These are phyloP conservation scores for Arabis alpina DNA, from an alignment of 345 rosid genomes.

Conservation along the genomic window DNA sequence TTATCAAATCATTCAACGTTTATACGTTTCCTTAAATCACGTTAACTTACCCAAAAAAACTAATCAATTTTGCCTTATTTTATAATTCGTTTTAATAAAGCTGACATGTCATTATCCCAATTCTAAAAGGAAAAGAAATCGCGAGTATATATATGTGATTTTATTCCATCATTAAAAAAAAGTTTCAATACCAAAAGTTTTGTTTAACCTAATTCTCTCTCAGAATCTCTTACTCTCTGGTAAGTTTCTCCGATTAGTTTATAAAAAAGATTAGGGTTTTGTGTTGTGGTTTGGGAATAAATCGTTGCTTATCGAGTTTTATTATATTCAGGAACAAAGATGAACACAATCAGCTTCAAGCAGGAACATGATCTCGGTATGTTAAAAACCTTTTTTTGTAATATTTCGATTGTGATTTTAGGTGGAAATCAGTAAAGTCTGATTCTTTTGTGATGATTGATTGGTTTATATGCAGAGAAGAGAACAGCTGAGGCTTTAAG, in stretches of 20 bases:
- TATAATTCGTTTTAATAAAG: not conserved
- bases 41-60: not conserved
- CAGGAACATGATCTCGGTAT: slow-evolving; percentile 25
- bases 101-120: slow-evolving; percentile 5
- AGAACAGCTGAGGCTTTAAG: slow-evolving; percentile 24
- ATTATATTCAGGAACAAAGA: not conserved
- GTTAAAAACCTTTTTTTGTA: not conserved
- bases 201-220: not conserved
- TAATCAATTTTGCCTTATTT: not conserved
- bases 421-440: not conserved
- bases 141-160: not conserved
- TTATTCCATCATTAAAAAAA: too few species aligned
- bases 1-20: not conserved
- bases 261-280: slow-evolving; percentile 6
- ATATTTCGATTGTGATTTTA: not conserved
- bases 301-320: not conserved
- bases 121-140: not conserved
- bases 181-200: not conserved
- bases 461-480: slow-evolving; percentile 2
- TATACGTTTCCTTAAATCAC: slow-evolving; percentile 18
- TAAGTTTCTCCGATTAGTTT: slow-evolving; percentile 6
- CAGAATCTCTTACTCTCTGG: slow-evolving; percentile 1
- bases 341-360: slow-evolving; percentile 23
- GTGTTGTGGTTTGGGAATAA: not conserved
- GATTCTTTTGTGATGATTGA: not conserved